Conservation (phyloP, 768 basidiomycete species). For the Termitomyces sp. region DNA sequence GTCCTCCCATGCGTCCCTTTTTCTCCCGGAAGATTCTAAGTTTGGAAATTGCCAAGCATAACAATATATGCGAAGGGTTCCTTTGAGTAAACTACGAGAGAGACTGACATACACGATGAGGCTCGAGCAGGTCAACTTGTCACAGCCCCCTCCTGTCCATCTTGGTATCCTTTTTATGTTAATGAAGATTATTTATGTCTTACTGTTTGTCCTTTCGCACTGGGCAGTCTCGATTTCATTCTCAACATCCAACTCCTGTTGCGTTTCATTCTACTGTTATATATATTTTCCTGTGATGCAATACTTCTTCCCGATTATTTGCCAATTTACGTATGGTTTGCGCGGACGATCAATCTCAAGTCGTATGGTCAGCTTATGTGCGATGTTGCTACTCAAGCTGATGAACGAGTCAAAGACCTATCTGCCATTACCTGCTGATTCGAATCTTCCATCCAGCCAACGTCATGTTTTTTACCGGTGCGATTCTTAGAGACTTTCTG, state of each 20-base stretch:
- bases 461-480: conserved; percentile 11
- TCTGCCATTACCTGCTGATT: conserved; percentile 33
- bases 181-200: too few species aligned
- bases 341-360: conserved; percentile 27
- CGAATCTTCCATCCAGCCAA: too few species aligned
- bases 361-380: conserved; percentile 25
- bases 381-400: conserved; percentile 30
- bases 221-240: too few species aligned
- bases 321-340: conserved; percentile 14
- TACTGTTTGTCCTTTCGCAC: too few species aligned
- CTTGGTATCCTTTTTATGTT: too few species aligned
- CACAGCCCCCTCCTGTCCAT: conserved; percentile 5
- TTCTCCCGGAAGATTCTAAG: conserved; percentile 7
- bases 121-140: conserved; percentile 1
- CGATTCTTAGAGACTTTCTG: too few species aligned
- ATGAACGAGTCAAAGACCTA: conserved; percentile 27
- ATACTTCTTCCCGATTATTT: conserved; percentile 22
- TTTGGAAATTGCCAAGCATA: neutral
- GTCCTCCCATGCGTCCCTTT: conserved; percentile 3
- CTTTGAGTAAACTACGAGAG: neutral
- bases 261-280: conserved; percentile 30
- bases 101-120: neutral
- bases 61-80: neutral
- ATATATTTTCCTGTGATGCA: conserved; percentile 33
- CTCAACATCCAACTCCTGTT: conserved; percentile 26